Evolutionary conservation across 2,329 filamentous ascomycete species (phyloP), one percentile per base, ranked within the genome.

Genomic region (Arthrobotrys pseudoclavata): DNA sequence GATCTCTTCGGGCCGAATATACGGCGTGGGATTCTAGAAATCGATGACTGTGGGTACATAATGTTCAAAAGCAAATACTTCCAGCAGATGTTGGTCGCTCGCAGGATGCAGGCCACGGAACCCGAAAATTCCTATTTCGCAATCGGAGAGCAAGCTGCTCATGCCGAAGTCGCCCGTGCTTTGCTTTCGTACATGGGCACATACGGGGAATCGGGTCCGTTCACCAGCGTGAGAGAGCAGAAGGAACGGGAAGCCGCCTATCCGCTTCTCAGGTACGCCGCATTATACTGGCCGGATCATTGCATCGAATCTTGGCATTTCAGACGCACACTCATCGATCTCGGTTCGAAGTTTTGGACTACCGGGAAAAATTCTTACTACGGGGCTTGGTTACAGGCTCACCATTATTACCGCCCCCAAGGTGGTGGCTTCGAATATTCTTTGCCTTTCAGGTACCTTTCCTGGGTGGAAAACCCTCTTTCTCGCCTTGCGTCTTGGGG

Each of bases 271-370:
- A 29, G 37, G 37, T 77, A 77, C 15, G 74, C 67, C 0, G 61
- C 74, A 9, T 29, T 31, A n/a, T n/a, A 31, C n/a, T 77, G 74
- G 67, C 20, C 12, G 24, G 48, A 24, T 3, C 74, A 77, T n/a
- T 67, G 45, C 15, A 7, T 5, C 20, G 22, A 12, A 5, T 62
- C 42, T 7, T 13, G 10, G 1, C n/a, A 13, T 18, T 12, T 20
- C n/a, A 22, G 18, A 9, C 1, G 4, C 3, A 9, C 12, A 1
- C 48, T 69, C 50, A 40, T 40, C 29, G 29, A 55, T 9, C 7
- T 47, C 7, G 67, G 62, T 1, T 62, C 53, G 9, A 60, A 40
- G n/a, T 64, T 77, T 24, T 77, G 74, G 74, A 77, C 61, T 10
- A 68, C 74, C 4, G 61, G 31, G 9, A 15, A 60, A 15, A 45